phyloP scores from a whole-genome alignment of 345 rosid genomes.

The Pseudoturritis turrita region DNA sequence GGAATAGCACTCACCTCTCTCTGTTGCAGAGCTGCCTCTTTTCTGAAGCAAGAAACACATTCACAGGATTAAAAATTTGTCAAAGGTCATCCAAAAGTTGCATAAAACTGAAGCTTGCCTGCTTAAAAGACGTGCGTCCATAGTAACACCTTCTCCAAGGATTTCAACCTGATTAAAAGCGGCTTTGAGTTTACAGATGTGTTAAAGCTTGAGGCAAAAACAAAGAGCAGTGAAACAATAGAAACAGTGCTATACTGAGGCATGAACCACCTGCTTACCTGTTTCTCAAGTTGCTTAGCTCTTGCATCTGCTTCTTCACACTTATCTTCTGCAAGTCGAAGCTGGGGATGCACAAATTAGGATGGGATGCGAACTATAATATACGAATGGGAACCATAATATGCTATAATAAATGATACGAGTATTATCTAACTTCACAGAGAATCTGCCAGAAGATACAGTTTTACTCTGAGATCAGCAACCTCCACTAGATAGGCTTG shows the following conservation, averaged over 20 bases:
- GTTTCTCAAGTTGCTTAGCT: slow-evolving; percentile 81
- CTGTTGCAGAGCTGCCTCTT: slow-evolving; percentile 88
- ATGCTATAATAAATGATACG: background rate
- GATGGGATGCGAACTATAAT: slow-evolving; percentile 20
- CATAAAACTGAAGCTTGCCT: slow-evolving; percentile 46
- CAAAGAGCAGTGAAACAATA: background rate
- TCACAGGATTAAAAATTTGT: slow-evolving; percentile 15
- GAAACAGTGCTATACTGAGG: background rate
- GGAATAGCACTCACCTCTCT: slow-evolving; percentile 65
- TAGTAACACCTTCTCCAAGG: slow-evolving; percentile 83
- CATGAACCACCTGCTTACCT: slow-evolving; percentile 38
- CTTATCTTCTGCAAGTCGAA: slow-evolving; percentile 79
- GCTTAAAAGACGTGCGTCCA: slow-evolving; percentile 80
- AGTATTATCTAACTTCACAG: background rate
- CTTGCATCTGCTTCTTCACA: slow-evolving; percentile 86
- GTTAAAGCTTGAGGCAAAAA: background rate
- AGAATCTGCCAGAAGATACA: background rate
- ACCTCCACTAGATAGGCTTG: background rate
- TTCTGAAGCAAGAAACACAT: slow-evolving; percentile 47
- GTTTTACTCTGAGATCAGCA: too few relatives aligned
- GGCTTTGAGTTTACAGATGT: background rate
- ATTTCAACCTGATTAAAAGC: slow-evolving; percentile 54
- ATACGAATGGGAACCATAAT: background rate
- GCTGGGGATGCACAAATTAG: slow-evolving; percentile 60
- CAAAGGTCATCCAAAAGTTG: background rate